Percentiles rank a stretch among this genome's conserved stretches.
phyloP scores from a whole-genome alignment of 495 filamentous ascomycete genomes.

The Parachaetomium inaequale region DNA sequence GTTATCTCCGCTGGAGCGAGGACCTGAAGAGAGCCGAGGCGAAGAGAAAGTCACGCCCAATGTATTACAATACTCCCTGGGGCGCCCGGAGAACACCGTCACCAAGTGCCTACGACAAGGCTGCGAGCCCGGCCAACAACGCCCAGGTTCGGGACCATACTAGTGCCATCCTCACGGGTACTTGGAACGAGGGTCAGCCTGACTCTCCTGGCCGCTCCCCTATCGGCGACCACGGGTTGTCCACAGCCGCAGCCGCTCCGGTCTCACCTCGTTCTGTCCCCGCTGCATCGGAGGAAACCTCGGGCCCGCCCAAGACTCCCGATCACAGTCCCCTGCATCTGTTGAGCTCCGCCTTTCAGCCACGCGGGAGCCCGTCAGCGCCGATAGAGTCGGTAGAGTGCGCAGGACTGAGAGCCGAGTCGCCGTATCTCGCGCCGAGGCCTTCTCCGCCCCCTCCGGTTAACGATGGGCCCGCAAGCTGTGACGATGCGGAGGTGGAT shows the following conservation, averaged over 20 bases:
- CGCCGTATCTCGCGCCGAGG: background rate
- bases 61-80: conserved; percentile 12
- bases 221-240: conserved; percentile 14
- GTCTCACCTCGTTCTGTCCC: conserved; percentile 12
- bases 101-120: conserved; percentile 26
- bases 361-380: conserved; percentile 10
- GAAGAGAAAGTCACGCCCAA: conserved; percentile 8
- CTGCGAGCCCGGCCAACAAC: conserved; percentile 11
- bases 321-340: conserved; percentile 16
- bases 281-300: background rate
- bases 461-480: conserved; percentile 27
- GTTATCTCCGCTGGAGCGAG: conserved; percentile 70
- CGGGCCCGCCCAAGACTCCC: background rate
- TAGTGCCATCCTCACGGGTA: conserved; percentile 51
- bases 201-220: conserved; percentile 39
- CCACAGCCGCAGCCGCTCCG: conserved; percentile 6
- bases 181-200: conserved; percentile 59
- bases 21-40: conserved; percentile 62
- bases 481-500: conserved; percentile 9
- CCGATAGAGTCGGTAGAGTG: conserved; percentile 18
- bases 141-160: conserved; percentile 43
- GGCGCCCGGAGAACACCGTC: conserved; percentile 8
- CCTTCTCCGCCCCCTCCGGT: conserved; percentile 11
- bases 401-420: conserved; percentile 22
- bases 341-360: conserved; percentile 21